phyloP scores from a whole-genome alignment of 2,329 filamentous ascomycete genomes.

The Colletotrichum sp. region DNA sequence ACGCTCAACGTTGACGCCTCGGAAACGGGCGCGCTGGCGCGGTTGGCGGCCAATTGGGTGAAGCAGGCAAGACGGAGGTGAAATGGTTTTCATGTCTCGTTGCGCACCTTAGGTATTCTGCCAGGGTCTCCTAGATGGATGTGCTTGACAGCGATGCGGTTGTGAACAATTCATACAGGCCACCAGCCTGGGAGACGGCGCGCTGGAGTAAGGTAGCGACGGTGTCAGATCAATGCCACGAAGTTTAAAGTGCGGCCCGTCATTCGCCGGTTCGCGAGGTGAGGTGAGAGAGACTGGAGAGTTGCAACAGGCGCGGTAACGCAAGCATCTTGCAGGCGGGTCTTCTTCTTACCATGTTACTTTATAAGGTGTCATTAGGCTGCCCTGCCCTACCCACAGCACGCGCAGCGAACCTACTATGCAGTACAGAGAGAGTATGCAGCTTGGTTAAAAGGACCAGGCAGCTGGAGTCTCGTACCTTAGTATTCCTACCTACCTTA shows the following conservation, averaged over 20 bases:
- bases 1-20: neutral
- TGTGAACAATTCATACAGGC: neutral
- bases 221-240: neutral
- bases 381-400: neutral
- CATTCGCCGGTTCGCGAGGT: neutral
- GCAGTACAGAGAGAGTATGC: neutral
- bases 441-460: neutral
- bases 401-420: neutral
- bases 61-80: neutral
- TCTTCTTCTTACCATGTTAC: neutral
- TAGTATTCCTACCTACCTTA: neutral
- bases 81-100: neutral
- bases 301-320: neutral
- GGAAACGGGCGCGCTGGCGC: neutral
- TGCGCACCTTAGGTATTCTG: neutral
- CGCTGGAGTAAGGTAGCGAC: neutral
- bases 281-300: neutral
- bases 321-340: neutral
- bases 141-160: too few species aligned
- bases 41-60: neutral
- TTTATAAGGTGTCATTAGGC: neutral
- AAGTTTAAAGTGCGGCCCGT: neutral
- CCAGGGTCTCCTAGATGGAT: too few species aligned
- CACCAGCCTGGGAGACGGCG: neutral
- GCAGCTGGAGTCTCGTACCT: neutral